A percentile compares a stretch with the other conserved stretches of the same genome.
Conservation (phyloP, 805 yeast genomes). For the Yarrowia sp. region DNA sequence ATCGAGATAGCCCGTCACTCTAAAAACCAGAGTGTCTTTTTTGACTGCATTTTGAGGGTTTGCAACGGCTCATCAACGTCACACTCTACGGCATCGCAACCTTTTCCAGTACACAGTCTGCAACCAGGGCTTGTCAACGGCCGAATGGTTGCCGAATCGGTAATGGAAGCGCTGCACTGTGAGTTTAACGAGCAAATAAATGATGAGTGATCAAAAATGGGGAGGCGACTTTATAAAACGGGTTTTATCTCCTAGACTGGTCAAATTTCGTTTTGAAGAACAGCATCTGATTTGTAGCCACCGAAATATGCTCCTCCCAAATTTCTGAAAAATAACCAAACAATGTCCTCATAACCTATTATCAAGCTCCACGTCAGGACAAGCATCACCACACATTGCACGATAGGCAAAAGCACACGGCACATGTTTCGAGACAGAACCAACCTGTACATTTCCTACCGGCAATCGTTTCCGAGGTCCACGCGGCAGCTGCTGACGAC, state of each 20-base stretch:
- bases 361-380: conserved; percentile 37
- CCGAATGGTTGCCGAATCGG: conserved; percentile 34
- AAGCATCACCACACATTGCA: conserved; percentile 29
- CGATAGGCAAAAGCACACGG: conserved; percentile 7
- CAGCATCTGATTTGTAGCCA: neutral
- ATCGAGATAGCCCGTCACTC: conserved; percentile 4
- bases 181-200: conserved; percentile 17
- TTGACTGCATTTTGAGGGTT: no score
- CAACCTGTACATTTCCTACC: conserved; percentile 84
- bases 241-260: neutral
- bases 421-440: conserved; percentile 92
- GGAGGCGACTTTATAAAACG: neutral
- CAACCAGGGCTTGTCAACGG: conserved; percentile 21
- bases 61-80: no score
- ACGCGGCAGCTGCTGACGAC: conserved; percentile 45
- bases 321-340: neutral
- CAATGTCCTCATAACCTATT: conserved; percentile 24
- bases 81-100: neutral
- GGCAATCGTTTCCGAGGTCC: conserved; percentile 85
- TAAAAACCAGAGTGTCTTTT: no score
- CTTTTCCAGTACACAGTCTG: neutral
- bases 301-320: conserved; percentile 8
- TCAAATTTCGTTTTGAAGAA: neutral
- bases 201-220: conserved; percentile 29
- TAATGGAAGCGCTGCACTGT: conserved; percentile 13